Evolutionary conservation across 1,139 yeast genomes (phyloP).

Genomic region (Kluyveromyces marxianus): DNA sequence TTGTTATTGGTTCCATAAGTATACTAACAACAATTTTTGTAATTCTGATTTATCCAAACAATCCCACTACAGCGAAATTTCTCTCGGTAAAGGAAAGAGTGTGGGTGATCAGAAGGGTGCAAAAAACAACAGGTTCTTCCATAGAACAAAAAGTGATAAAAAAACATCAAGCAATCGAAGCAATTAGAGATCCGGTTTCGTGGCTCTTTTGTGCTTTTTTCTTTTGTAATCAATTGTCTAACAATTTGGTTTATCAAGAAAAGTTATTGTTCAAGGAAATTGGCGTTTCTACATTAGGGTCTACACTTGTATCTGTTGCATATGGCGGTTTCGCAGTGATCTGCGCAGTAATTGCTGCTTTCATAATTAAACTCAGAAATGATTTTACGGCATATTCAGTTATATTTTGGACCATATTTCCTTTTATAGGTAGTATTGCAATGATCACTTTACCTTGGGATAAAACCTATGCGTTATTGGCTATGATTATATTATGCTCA

Average conservation of each 20-base stretch:
- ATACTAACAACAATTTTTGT: not conserved
- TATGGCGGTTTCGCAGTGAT: slow-evolving; percentile 39
- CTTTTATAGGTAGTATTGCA: slow-evolving; percentile 40
- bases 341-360: slow-evolving; percentile 32
- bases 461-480: slow-evolving; percentile 38
- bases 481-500: slow-evolving; percentile 36
- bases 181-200: slow-evolving; percentile 40
- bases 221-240: slow-evolving; percentile 39
- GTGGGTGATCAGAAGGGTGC: slow-evolving; percentile 47
- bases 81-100: slow-evolving; percentile 41
- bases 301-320: slow-evolving; percentile 48
- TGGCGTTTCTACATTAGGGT: slow-evolving; percentile 38
- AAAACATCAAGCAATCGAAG: slow-evolving; percentile 38
- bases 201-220: slow-evolving; percentile 38
- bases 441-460: slow-evolving; percentile 37
- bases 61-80: slow-evolving; percentile 49
- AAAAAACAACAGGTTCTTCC: slow-evolving; percentile 33
- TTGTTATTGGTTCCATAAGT: not conserved
- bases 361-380: slow-evolving; percentile 19
- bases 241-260: slow-evolving; percentile 42
- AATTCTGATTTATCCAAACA: slow-evolving; percentile 42
- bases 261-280: slow-evolving; percentile 37
- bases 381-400: slow-evolving; percentile 18
- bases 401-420: slow-evolving; percentile 37
- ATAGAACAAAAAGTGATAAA: slow-evolving; percentile 41